Evolutionary conservation across 768 basidiomycete species (phyloP), one percentile per base, ranked within the genome.

Genomic region (Tylopilus rubrobrunneus): DNA sequence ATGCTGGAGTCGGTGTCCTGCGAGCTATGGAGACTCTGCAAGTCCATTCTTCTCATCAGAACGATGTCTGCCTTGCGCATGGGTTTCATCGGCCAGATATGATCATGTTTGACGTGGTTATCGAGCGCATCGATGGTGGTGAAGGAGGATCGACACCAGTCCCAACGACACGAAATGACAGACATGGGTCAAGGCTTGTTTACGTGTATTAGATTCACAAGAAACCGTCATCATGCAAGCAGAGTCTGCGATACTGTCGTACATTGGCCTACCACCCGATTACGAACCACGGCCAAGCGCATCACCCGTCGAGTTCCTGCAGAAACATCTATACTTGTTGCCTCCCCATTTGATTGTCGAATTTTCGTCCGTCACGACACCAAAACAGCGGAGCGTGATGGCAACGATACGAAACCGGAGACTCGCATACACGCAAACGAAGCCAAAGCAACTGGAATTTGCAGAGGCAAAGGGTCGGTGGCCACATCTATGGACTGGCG

Each of bases 331-430:
- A 14, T 64, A 72, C 28, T 69, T 84, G 44, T 78, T 92, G 4
- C 89, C 89, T n/a, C 83, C 83, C 5, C 77, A 89, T 62, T 64
- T 89, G 28, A 72, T 82, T 10, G 51, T 45, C 10, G 63, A 60
- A 19, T 82, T 82, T 64, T 74, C 78, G 5, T 52, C 65, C 3
- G 48, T 70, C 25, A 75, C 77, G 29, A 77, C 74, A 1, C 85
- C 90, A 4, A 87, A 79, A 54, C 76, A 89, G 55, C 81, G 90
- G 52, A 83, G 85, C 4, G 68, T 65, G 9, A 75, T 93, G 48
- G 71, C 84, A 11, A 66, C 71, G 19, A 85, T 93, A 51, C 78
- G 89, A 36, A 93, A 92, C 67, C 75, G 90, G 45, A 79, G 90
- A 9, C 73, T 87, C 21, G 79, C 77, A 60, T 91, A 85, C 69